Percentiles rank a stretch among this genome's conserved stretches.
Conservation (phyloP, 2,329 filamentous ascomycete species). For the Magnaporthiopsis incrustans region DNA sequence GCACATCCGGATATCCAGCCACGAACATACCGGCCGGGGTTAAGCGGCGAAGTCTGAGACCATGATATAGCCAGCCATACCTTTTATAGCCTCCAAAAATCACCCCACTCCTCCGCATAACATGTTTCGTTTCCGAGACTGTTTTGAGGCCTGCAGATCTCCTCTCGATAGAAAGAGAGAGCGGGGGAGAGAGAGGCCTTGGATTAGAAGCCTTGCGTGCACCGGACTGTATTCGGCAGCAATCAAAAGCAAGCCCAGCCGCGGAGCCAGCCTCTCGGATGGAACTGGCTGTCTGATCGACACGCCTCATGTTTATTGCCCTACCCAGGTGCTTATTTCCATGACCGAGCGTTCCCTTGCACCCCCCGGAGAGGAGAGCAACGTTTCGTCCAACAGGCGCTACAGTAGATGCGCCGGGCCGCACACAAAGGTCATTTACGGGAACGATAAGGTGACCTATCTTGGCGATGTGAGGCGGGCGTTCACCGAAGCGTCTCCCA, state of each 20-base stretch:
- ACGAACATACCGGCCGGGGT: not conserved
- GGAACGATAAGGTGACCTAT: no score
- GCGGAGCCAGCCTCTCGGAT: no score
- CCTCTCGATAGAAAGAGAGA: no score
- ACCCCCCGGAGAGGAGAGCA: not conserved
- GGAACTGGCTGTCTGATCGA: not conserved
- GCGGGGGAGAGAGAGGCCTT: no score
- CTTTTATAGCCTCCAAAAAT: not conserved
- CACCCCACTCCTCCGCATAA: not conserved
- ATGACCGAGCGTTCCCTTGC: not conserved
- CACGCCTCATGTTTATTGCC: not conserved
- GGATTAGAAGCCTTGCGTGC: no score
- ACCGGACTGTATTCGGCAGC: no score
- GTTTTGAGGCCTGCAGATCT: not conserved
- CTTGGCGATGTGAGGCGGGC: no score
- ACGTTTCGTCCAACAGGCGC: not conserved
- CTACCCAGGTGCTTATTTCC: not conserved
- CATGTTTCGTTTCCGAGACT: not conserved
- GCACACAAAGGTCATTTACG: no score
- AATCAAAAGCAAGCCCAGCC: no score
- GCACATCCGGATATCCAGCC: no score
- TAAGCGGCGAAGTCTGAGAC: not conserved
- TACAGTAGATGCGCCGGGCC: no score
- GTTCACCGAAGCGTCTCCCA: no score
- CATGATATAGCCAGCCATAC: not conserved